Evolutionary conservation across 2,329 filamentous ascomycete species (phyloP), one percentile per base, ranked within the genome.

Genomic region (Colletotrichum australisinense): DNA sequence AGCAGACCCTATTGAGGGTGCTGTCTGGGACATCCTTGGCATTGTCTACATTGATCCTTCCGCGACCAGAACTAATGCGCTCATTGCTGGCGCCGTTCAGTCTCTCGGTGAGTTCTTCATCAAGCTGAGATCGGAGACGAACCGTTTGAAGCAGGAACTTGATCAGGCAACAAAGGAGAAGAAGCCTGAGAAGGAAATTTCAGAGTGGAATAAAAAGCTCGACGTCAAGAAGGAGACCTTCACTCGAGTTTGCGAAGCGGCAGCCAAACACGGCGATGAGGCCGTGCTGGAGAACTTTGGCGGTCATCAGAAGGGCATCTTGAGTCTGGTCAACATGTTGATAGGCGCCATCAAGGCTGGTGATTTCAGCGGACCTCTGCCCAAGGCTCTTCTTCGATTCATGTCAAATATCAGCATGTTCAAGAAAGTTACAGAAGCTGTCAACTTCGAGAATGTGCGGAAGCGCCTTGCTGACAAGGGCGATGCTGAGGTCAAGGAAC

Each of bases 381-480:
- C 88, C n/a, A 88, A 89, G 75, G 86, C 87, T 22, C 81, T 89
- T n/a, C 83, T 92, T 22, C 84, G 88, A 64, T 85, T 94, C 38
- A 87, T 94, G 80, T 88, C 90, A 5, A 83, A 87, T 68, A 90
- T 91, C 71, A 90, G 88, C 46, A 92, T 91, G 71, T 87, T 91
- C 55, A 90, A 87, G 62, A 89, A 88, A 75, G 90, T 91, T 46
- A 83, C 91, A 55, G 89, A 91, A 75, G 91, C 89, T 73, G 88
- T 91, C 53, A 93, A 93, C 78, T 89, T 95, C 69, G 88, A 90
- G 70, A 90, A 89, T 67, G 88, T 93, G 19, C 86, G 91, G 53
- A 90, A 90, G 74, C 87, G 89, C 9, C 90, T 93, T 78, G 87
- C 87, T 73, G 92, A 90, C 78, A 91, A 90, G 77, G 92, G 90